Base-by-base conservation (phyloP, 2,329 filamentous ascomycete genomes). In the Escovopsis sp. region DNA sequence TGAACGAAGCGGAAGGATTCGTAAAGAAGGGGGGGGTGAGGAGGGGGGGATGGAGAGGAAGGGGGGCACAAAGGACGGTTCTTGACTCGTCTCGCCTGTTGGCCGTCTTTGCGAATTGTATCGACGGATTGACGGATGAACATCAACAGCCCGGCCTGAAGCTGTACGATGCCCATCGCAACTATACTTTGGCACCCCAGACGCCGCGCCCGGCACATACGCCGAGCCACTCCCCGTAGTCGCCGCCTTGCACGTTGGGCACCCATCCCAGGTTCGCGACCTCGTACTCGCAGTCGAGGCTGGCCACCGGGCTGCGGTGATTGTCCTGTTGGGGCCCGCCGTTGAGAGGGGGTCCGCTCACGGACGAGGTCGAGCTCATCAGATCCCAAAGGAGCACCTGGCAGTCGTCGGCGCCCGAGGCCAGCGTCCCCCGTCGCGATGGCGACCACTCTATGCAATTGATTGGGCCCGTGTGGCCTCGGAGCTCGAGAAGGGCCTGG, bases 371-470 rank as follows among this genome's bases (percentile, higher is more conserved):
- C 53, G 59, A 57, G 47, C 83, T 89, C 49, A 95, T 72, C 9
- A 98, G 69, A 61, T 98, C 91, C 91, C 91, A 98, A 12, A 95
- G 72, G 30, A 96, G 70, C 2, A 96, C 89, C 51, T 91, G 76
- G 49, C 80, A 89, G 61, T 98, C 91, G 55, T 98, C 91, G 6
- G 73, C 91, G 32, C 91, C 91, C 1, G 86, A 94, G 12, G 89
- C 89, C 15, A 98, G 75, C 50, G 88, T 83, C 23, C 91, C 91
- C 53, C 91, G 75, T 45, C 88, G 76, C 43, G 78, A 75, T 0
- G 87, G 89, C 8, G 86, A 94, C 91, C 91, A 98, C 64, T 98
- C 91, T 45, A 96, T 83, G 55, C 84, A 91, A 63, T 94, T 96
- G 44, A 98, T 75, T 7, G 85, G 64, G 4, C 85, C 83, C 19